These are phyloP conservation scores for Acacia concinna DNA, from an alignment of 331 rosid genomes.

Conservation along the genomic window DNA sequence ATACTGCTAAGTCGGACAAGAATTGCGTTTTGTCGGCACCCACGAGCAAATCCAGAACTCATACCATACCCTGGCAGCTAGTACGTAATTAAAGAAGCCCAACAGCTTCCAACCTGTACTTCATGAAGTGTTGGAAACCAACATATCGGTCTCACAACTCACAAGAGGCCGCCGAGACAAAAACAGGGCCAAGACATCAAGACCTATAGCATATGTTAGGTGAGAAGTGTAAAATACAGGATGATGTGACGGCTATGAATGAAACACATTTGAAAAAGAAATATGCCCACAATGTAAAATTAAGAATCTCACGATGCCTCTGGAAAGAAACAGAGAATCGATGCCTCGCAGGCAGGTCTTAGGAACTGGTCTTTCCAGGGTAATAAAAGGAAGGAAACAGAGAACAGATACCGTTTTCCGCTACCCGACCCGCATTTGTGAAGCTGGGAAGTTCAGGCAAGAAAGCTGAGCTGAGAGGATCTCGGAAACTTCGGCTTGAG, in stretches of 20 bases:
- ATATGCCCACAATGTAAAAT: not conserved
- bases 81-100: not conserved
- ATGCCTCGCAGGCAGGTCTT: not conserved
- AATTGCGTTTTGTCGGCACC: conserved; percentile 15
- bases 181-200: not conserved
- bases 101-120: not conserved
- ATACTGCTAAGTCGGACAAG: conserved; percentile 18
- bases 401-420: not conserved
- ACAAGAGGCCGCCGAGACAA: not conserved
- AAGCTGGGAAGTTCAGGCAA: not conserved
- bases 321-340: not conserved
- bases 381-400: not conserved
- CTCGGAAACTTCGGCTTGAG: not conserved
- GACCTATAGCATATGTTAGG: not conserved
- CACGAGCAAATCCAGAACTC: not conserved
- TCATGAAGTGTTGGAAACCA: not conserved
- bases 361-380: not conserved
- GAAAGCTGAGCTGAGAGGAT: not conserved
- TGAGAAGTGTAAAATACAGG: not conserved
- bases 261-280: not conserved
- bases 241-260: not conserved
- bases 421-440: not conserved
- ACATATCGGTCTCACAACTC: not conserved
- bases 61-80: not conserved
- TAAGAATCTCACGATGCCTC: not conserved